phyloP scores from a whole-genome alignment of 495 filamentous ascomycete genomes.

The Aspergillus nidulans region DNA sequence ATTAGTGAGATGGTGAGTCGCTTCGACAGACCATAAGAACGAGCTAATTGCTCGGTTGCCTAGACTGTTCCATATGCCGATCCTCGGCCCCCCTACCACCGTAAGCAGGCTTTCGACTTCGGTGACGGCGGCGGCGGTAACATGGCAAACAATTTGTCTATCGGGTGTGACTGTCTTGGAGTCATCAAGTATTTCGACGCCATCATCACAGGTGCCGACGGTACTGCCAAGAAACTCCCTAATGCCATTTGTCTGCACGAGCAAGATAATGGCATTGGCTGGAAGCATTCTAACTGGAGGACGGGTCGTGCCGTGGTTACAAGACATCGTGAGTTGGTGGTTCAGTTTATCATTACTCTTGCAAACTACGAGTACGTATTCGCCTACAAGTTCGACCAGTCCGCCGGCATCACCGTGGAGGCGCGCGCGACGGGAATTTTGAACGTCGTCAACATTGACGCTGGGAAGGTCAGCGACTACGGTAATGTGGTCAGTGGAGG shows the following conservation, averaged over 20 bases:
- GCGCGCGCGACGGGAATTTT: constrained; percentile 84
- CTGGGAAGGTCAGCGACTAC: constrained; percentile 52
- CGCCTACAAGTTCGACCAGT: constrained; percentile 83
- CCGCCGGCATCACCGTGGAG: constrained; percentile 77
- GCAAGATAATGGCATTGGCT: constrained; percentile 64
- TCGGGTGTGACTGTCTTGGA: constrained; percentile 68
- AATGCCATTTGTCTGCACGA: constrained; percentile 70
- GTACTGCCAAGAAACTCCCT: constrained; percentile 49
- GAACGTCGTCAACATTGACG: constrained; percentile 82
- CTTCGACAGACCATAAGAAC: not conserved
- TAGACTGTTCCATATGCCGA: constrained; percentile 63
- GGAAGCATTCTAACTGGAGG: constrained; percentile 71
- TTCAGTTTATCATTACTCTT: constrained; percentile 76
- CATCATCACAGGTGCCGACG: constrained; percentile 51
- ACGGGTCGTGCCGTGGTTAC: constrained; percentile 61
- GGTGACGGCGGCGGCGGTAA: constrained; percentile 66
- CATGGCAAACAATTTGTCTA: constrained; percentile 64
- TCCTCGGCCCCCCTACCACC: constrained; percentile 63
- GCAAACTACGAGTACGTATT: constrained; percentile 88
- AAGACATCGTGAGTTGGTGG: constrained; percentile 55
- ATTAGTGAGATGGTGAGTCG: constrained; percentile 64
- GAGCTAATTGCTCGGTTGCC: not conserved
- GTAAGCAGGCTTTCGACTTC: constrained; percentile 69
- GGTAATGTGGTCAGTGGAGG: constrained; percentile 87
- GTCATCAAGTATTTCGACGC: constrained; percentile 65